Percentiles rank a stretch among this genome's conserved stretches.
These are phyloP conservation scores for Anthracocystis panici-leucophaei DNA, from an alignment of 1,284 basidiomycete genomes.

Conservation along the genomic window DNA sequence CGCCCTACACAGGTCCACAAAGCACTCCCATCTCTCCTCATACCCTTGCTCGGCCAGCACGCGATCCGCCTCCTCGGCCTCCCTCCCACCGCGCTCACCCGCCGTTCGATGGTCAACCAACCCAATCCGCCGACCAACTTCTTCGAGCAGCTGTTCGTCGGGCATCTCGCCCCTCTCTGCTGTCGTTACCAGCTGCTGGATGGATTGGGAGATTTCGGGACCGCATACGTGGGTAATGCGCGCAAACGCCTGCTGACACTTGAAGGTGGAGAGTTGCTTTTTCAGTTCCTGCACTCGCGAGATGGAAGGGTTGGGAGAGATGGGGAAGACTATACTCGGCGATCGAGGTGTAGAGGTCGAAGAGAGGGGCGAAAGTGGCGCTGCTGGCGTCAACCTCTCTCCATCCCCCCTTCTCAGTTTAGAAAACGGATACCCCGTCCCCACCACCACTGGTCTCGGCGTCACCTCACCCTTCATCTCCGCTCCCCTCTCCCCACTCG, in stretches of 20 bases:
- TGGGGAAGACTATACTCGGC: constrained; percentile 45
- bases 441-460: constrained; percentile 32
- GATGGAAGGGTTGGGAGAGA: constrained; percentile 42
- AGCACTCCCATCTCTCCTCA: constrained; percentile 27
- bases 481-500: no score
- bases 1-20: constrained; percentile 20
- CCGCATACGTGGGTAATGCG: constrained; percentile 5
- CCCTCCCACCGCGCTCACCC: constrained; percentile 8
- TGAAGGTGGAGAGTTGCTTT: constrained; percentile 14
- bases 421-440: constrained; percentile 30
- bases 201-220: background rate
- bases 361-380: no score
- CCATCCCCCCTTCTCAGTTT: constrained; percentile 1
- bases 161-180: constrained; percentile 24
- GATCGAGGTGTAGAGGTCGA: constrained; percentile 13
- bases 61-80: constrained; percentile 30
- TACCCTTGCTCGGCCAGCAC: constrained; percentile 41
- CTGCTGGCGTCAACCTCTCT: no score
- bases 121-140: constrained; percentile 20
- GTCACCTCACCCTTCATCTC: constrained; percentile 26
- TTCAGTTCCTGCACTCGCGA: constrained; percentile 30
- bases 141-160: constrained; percentile 38
- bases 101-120: constrained; percentile 35
- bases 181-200: constrained; percentile 23
- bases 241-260: constrained; percentile 13